Percentiles rank a stretch among this genome's conserved stretches.
These are phyloP conservation scores for Entoloma clypeatum DNA, from an alignment of 1,284 basidiomycete species.

Conservation along the genomic window DNA sequence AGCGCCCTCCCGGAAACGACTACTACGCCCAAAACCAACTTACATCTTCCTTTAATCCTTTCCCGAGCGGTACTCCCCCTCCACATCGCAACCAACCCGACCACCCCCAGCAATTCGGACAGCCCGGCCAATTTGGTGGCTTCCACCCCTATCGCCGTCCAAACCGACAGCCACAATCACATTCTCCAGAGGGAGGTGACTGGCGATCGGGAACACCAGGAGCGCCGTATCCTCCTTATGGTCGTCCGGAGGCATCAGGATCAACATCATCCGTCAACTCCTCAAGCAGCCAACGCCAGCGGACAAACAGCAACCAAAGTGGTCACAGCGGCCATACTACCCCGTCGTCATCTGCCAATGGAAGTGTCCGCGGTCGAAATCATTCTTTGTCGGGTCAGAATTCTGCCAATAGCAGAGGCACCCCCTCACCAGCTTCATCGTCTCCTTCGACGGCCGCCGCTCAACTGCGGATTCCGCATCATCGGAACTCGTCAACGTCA, in stretches of 20 bases:
- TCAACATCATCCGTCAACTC: constrained; percentile 75
- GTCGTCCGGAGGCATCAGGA: constrained; percentile 68
- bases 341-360: constrained; percentile 31
- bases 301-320: constrained; percentile 63
- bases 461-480: constrained; percentile 36
- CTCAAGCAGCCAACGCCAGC: constrained; percentile 52
- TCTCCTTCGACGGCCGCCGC: constrained; percentile 25
- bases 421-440: constrained; percentile 32
- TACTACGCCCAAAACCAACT: constrained; percentile 57
- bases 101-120: constrained; percentile 40
- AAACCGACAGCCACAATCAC: constrained; percentile 44
- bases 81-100: constrained; percentile 42
- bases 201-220: constrained; percentile 39
- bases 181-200: constrained; percentile 36
- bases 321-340: constrained; percentile 38
- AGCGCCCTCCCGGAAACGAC: constrained; percentile 40
- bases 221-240: constrained; percentile 55
- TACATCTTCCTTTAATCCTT: constrained; percentile 51
- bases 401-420: constrained; percentile 26
- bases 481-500: constrained; percentile 42
- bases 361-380: constrained; percentile 33
- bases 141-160: constrained; percentile 83
- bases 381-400: constrained; percentile 23
- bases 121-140: constrained; percentile 50
- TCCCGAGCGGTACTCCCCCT: constrained; percentile 67